phyloP scores from a whole-genome alignment of 2,329 filamentous ascomycete species.

The Sclerotinia borealis region DNA sequence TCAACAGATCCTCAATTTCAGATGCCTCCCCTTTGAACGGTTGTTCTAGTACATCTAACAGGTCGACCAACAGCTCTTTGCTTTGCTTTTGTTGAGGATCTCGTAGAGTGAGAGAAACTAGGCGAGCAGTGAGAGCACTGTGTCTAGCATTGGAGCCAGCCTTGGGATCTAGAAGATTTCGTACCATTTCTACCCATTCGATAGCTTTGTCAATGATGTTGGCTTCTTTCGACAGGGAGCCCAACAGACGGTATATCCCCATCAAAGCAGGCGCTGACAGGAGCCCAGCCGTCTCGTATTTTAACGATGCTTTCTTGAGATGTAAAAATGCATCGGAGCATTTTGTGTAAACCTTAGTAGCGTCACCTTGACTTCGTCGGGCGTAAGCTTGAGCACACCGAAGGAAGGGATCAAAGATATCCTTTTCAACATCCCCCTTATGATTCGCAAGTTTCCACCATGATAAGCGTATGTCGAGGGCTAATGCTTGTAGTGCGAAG shows the following conservation, averaged over 20 bases:
- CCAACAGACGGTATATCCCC: slow-evolving; percentile 44
- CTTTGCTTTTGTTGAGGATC: slow-evolving; percentile 36
- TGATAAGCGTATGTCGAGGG: slow-evolving; percentile 52
- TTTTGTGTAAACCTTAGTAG: slow-evolving; percentile 21
- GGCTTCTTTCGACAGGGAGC: slow-evolving; percentile 42
- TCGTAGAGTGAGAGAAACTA: slow-evolving; percentile 50
- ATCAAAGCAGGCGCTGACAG: slow-evolving; percentile 17
- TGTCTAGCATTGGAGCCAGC: slow-evolving; percentile 28
- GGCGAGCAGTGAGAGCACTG: slow-evolving; percentile 49
- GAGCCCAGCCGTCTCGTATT: slow-evolving; percentile 19
- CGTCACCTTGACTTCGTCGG: slow-evolving; percentile 39
- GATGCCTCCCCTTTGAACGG: slow-evolving; percentile 51
- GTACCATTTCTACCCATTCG: slow-evolving; percentile 47
- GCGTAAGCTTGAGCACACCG: slow-evolving; percentile 57
- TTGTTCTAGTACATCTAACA: slow-evolving; percentile 51
- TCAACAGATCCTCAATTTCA: slow-evolving; percentile 56
- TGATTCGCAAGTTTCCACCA: slow-evolving; percentile 63
- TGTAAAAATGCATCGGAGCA: slow-evolving; percentile 20
- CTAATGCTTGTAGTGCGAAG: slow-evolving; percentile 58
- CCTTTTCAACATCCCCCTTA: slow-evolving; percentile 53
- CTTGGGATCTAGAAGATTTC: slow-evolving; percentile 19
- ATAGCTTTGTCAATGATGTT: slow-evolving; percentile 45
- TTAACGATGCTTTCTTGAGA: slow-evolving; percentile 20
- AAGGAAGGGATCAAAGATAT: slow-evolving; percentile 59
- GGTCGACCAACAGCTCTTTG: slow-evolving; percentile 40